Evolutionary conservation across 2,329 filamentous ascomycete species (phyloP), one percentile per base, ranked within the genome.

Genomic region (Exophiala lecanii-corni): DNA sequence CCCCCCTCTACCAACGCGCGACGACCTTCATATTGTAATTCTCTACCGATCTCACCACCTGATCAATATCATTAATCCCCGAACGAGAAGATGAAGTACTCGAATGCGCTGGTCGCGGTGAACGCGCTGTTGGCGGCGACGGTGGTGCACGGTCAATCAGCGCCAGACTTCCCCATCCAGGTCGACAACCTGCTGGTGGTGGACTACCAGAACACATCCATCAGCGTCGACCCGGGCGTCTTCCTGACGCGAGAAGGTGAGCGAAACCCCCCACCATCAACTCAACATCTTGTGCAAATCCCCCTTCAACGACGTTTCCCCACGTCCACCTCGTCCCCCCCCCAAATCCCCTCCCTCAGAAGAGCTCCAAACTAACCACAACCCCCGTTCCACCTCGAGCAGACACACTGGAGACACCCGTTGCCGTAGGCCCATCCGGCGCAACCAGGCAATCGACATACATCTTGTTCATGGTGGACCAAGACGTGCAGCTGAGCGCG

Each of bases 401-500:
- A 18, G 50, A 50, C 32, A 21, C 43, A n/a, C 41, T 45, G 13
- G 47, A 45, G 2, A 30, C 32, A 12, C 50, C 50, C 5, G 41
- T 42, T 10, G 54, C 55, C 19, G 39, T 51, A 15, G 50, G 50
- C 3, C 47, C 56, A 12, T 41, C 46, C 33, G 37, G 42, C 7
- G 36, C 55, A 19, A 53, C 53, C 32, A 18, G 20, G 3, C 55
- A 41, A n/a, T 32, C 28, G 20, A 47, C 39, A 15, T 54, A 47
- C 35, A 42, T 51, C 36, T 16, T 47, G 16, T 51, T 54, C 46
- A 49, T 54, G 36, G 30, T 54, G 15, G 51, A 54, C 36, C 46
- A 49, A 32, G 49, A 51, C 20, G 45, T 49, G 18, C 25, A 32
- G 15, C 31, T 36, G 3, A 30, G 36, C 9, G 37, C 33, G n/a